Evolutionary conservation across 2,329 filamentous ascomycete genomes (phyloP).

Genomic region (Penicillium psychrosexuale): DNA sequence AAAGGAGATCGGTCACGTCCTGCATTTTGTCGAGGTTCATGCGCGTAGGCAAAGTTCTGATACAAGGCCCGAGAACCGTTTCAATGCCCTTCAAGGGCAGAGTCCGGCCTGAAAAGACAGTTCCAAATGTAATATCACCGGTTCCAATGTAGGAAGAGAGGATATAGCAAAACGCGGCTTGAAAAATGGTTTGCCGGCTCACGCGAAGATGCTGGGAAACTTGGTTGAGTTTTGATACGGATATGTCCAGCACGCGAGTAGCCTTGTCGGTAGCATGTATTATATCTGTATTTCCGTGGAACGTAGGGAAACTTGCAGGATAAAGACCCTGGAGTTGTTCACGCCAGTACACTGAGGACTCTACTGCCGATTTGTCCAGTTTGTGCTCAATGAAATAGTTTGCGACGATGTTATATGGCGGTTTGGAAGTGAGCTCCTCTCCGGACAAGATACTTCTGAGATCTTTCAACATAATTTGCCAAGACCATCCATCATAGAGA

Average conservation of each 20-base stretch:
- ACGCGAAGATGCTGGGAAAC: constrained; percentile 46
- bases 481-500: constrained; percentile 90
- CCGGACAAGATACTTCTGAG: constrained; percentile 53
- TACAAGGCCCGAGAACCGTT: constrained; percentile 72
- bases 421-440: constrained; percentile 39
- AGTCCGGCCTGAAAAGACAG: constrained; percentile 77
- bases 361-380: constrained; percentile 33
- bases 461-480: constrained; percentile 70
- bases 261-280: constrained; percentile 27
- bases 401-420: constrained; percentile 61
- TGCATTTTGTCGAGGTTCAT: constrained; percentile 54
- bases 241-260: constrained; percentile 34
- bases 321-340: constrained; percentile 59
- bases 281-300: constrained; percentile 44
- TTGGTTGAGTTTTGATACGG: constrained; percentile 34
- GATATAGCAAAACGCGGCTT: constrained; percentile 66
- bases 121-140: constrained; percentile 69
- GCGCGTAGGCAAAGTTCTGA: constrained; percentile 72
- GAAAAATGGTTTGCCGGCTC: constrained; percentile 70
- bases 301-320: constrained; percentile 57
- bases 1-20: constrained; percentile 60
- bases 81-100: constrained; percentile 69
- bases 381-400: constrained; percentile 44
- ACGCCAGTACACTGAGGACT: constrained; percentile 65
- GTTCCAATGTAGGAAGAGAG: constrained; percentile 63